phyloP scores from a whole-genome alignment of 768 basidiomycete species.

The Tulasnella sp. region DNA sequence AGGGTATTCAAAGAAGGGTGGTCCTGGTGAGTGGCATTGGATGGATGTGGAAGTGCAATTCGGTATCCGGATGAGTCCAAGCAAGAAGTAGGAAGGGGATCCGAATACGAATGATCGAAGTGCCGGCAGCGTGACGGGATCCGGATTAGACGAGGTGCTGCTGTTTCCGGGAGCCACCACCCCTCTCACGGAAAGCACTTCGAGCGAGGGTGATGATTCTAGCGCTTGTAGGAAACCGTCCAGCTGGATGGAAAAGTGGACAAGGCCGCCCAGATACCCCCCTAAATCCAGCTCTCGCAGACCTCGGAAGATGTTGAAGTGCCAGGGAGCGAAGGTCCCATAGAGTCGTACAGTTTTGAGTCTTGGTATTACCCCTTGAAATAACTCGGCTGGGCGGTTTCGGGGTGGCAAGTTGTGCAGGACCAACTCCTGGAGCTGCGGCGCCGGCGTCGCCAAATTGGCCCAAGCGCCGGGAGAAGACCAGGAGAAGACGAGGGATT shows the following conservation, averaged over 20 bases:
- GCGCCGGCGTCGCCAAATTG: not conserved
- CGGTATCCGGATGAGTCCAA: no score
- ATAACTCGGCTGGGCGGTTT: not conserved
- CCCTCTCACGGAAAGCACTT: not conserved
- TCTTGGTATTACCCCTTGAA: not conserved
- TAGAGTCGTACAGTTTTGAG: not conserved
- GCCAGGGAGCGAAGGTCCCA: not conserved
- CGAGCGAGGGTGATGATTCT: not conserved
- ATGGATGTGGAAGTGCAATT: no score
- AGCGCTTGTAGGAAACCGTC: not conserved
- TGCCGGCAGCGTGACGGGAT: no score
- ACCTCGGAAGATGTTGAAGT: not conserved
- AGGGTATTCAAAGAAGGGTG: no score
- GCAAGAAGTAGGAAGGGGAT: no score
- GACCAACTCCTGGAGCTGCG: not conserved
- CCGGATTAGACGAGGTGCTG: no score
- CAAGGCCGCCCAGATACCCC: not conserved
- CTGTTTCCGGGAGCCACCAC: no score
- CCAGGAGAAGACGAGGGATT: not conserved
- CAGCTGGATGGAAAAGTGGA: not conserved
- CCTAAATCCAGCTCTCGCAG: not conserved
- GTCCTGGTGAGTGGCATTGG: no score
- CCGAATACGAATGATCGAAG: no score
- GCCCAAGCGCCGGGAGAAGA: not conserved
- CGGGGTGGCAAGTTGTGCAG: not conserved